Evolutionary conservation across 768 basidiomycete genomes (phyloP), one percentile per base, ranked within the genome.

Genomic region (Auriscalpium vulgare): DNA sequence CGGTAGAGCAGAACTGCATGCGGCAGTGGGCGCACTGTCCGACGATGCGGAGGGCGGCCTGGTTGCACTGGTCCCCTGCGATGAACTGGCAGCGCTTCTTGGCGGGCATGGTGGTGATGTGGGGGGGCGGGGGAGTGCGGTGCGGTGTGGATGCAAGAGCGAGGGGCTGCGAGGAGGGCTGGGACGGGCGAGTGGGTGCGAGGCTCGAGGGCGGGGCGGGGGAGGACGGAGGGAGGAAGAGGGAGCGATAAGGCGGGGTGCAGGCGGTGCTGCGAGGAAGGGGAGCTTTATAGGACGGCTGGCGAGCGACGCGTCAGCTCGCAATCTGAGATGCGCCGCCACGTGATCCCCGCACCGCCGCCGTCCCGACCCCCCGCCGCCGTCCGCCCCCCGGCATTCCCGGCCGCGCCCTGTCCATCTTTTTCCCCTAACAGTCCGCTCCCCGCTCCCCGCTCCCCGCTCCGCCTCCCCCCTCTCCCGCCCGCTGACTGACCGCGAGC

Each of bases 1-100:
- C 89, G 57, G 78, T 74, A 55, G 82, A 81, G 66, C 91, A 95
- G 73, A 92, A 94, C 64, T 84, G 80, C 13, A 76, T 74, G 53
- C 80, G 75, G 70, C 91, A 95, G 66, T 88, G 84, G 38, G 88
- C 82, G 67, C 91, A 95, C 62, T 88, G 81, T 6, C 91, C 92
- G 44, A 90, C 88, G 61, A 94, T 84, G 62, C 90, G 85, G 50
- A 93, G 77, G 3, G 82, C 87, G 8, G 90, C 88, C 58, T 83
- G 84, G 65, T 79, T 87, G 77, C 91, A 94, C 57, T 80, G 82
- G 52, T 70, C 63, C 59, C 75, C 76, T 14, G 70, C 59, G 55
- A 74, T 74, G 71, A 85, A 80, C 70, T 91, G 87, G 75, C 91
- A 93, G 66, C 89, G 88, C 70, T 90, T 91, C 87, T 91, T 92